Evolutionary conservation across 75 land plant species (phyloP), one percentile per base, ranked within the genome.

Genomic region (Picea sitchensis): DNA sequence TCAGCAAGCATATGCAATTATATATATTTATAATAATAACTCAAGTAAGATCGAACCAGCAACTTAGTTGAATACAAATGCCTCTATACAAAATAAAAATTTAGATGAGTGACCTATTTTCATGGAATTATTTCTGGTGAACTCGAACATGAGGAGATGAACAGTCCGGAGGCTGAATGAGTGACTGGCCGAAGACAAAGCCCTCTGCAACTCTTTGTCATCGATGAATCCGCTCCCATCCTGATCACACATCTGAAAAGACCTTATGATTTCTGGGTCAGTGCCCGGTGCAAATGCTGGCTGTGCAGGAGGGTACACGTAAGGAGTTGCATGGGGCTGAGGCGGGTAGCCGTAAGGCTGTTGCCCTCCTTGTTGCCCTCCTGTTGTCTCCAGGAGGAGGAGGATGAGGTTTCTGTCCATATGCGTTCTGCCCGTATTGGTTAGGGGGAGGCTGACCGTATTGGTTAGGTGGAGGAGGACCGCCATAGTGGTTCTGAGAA

Each of bases 201-300:
- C 91, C 41, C 81, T 47, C 78, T 90, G 93, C 78, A 96, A 75
- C 91, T 96, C 98, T 84, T 85, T 86, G 59, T 92, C 97, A 68
- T 96, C 97, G 31, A 96, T 96, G 57, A 89, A 77, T 13, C 98
- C 98, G 68, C 94, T 94, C 56, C 91, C 85, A 82, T 96, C 98
- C 60, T 61, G 80, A 79, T 96, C 98, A 15, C 89, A 94, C 56
- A 80, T 62, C 84, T 88, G 92, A 68, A 94, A 96, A 65, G 87
- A 83, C 26, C 88, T 83, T 14, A 96, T 80, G 59, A 94, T 81
- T 78, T 85, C 92, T 11, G 98, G 95, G 58, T 96, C 97, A 15
- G 98, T 94, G n/a, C 97, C 98, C 23, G 98, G 97, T 23, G 98
- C 93, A 65, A 96, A 96, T 58, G 56, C 12, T 31, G 73, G 63